Base-by-base conservation (phyloP, 306 rosid species). In the Corylus avellana region DNA sequence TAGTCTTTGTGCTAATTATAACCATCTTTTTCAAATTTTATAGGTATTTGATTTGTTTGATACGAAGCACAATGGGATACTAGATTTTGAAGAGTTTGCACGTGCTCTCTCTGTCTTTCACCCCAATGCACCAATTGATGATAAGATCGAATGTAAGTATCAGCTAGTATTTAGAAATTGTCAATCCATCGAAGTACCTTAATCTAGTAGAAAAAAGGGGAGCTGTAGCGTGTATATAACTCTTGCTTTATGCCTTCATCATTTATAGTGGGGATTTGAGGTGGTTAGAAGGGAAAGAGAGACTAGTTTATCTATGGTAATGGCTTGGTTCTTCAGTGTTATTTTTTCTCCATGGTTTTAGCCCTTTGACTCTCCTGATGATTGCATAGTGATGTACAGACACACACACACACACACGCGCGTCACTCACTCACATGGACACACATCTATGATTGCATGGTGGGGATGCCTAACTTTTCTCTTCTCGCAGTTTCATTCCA, bases 1-100 rank as follows among this genome's bases (percentile, higher is more conserved):
- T 73, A 70, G 17, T 59, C 42, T 68, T 51, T 62, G 7, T 59
- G 35, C 47, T 68, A 47, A 70, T 77, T 77, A 37, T 29, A 22
- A 64, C 50, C 78, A 81, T 76, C 22, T 83, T 70, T 75, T 83
- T 84, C 37, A 63, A 78, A 82, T 78, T 84, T 17, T 81, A 66
- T 70, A 93, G 97, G 98, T 93, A 76, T 91, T 91, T 86, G 93
- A 93, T 72, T 83, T 90, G 90, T 93, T 93, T 79, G 97, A 91
- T 75, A 78, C 78, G 73, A 84, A 86, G 78, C 91, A 91, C 37
- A 81, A 79, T 70, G 97, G 97, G 58, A 83, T 82, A 74, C 94
- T 93, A 58, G 92, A 85, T 87, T 93, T 93, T 81, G 85, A 86
- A 70, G 94, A 87, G 82, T 93, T 93, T 87, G 98, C 93, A 12